Percentiles rank a stretch among this genome's conserved stretches.
Conservation (phyloP, 2,329 filamentous ascomycete species). For the Pseudocercospora vitis region DNA sequence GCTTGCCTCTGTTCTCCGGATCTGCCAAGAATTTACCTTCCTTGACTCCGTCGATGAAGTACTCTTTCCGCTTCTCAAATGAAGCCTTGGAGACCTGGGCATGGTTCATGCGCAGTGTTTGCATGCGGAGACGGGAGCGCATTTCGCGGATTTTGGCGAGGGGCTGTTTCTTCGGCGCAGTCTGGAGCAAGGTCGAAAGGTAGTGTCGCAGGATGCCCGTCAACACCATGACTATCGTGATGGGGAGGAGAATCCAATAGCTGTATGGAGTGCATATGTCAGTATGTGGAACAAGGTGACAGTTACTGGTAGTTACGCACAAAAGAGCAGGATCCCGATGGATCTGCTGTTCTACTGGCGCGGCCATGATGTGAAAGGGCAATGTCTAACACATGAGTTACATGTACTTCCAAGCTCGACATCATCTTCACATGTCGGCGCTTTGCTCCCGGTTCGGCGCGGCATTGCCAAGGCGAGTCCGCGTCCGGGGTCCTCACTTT, state of each 20-base stretch:
- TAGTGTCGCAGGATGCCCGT: conserved; percentile 97
- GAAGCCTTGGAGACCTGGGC: conserved; percentile 73
- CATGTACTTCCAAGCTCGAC: not conserved
- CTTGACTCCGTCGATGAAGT: conserved; percentile 77
- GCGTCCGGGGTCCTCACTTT: too few relatives aligned
- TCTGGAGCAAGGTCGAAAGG: conserved; percentile 85
- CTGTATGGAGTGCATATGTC: conserved; percentile 49
- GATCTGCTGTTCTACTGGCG: conserved; percentile 89
- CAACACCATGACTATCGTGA: conserved; percentile 95
- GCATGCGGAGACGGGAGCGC: conserved; percentile 74
- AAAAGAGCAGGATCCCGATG: conserved; percentile 97
- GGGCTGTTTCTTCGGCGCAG: conserved; percentile 77
- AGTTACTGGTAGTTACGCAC: conserved; percentile 55
- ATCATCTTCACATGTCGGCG: conserved; percentile 17
- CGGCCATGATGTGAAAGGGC: conserved; percentile 74
- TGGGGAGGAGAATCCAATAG: conserved; percentile 98
- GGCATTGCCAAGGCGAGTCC: not conserved
- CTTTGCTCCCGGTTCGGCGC: not conserved
- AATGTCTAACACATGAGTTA: not conserved
- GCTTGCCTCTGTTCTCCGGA: conserved; percentile 79
- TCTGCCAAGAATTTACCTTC: conserved; percentile 86
- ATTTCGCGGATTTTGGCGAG: conserved; percentile 79
- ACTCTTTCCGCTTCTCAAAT: conserved; percentile 78
- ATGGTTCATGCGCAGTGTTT: conserved; percentile 80
- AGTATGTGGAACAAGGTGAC: not conserved